phyloP scores from a whole-genome alignment of 2,329 filamentous ascomycete genomes.

The Monosporascus sp. region DNA sequence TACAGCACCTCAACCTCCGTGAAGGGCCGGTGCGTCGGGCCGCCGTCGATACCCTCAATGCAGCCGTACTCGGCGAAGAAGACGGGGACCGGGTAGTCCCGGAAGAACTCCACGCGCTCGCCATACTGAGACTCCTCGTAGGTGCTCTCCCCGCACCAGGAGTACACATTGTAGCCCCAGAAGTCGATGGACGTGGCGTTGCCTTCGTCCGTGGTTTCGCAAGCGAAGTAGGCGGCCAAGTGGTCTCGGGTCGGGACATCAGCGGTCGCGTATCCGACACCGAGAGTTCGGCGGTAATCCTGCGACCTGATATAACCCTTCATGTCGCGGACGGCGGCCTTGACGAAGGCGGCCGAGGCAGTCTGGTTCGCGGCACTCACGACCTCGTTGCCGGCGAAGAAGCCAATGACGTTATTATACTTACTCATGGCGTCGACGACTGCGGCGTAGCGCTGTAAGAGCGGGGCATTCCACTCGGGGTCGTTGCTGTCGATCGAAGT shows the following conservation, averaged over 20 bases:
- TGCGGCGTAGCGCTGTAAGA: conserved; percentile 74
- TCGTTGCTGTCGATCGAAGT: conserved; percentile 79
- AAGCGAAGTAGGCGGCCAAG: conserved; percentile 93
- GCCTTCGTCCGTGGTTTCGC: conserved; percentile 53
- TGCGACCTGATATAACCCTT: conserved; percentile 88
- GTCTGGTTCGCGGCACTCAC: conserved; percentile 88
- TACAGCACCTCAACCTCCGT: conserved; percentile 81
- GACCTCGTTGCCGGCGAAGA: conserved; percentile 98
- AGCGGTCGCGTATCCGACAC: conserved; percentile 94
- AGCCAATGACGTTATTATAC: conserved; percentile 90
- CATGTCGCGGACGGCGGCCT: conserved; percentile 92
- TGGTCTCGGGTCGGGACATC: conserved; percentile 75
- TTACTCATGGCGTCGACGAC: conserved; percentile 77
- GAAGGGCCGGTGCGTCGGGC: conserved; percentile 66
- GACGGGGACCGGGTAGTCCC: conserved; percentile 82
- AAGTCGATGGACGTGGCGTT: conserved; percentile 68
- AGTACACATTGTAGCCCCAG: conserved; percentile 99
- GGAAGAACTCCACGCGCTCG: conserved; percentile 79
- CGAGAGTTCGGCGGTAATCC: conserved; percentile 65
- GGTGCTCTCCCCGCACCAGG: conserved; percentile 87
- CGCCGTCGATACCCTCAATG: conserved; percentile 55
- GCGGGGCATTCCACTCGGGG: conserved; percentile 70
- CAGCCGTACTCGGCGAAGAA: conserved; percentile 99
- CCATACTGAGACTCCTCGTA: conserved; percentile 75
- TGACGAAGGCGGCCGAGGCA: conserved; percentile 85